These are phyloP conservation scores for Aspergillus nanangensis DNA, from an alignment of 495 filamentous ascomycete species.

Conservation along the genomic window DNA sequence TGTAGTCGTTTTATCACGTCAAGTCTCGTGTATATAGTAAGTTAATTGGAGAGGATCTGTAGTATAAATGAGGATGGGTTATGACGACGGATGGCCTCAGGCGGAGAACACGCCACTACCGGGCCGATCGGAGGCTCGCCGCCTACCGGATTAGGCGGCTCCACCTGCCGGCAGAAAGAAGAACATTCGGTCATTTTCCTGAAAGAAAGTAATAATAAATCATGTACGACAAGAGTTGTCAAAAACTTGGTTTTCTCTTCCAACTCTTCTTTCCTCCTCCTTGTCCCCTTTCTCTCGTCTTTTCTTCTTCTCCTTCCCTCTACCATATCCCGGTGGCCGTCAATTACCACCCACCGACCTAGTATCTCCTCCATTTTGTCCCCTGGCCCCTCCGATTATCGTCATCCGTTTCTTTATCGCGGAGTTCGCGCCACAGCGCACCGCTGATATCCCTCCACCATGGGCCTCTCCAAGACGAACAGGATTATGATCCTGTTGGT, in stretches of 20 bases:
- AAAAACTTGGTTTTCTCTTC: no score
- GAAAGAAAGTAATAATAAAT: no score
- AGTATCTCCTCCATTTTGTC: no score
- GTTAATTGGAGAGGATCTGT: no score
- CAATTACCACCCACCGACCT: no score
- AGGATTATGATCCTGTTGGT: conserved; percentile 89
- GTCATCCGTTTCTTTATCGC: conserved; percentile 6
- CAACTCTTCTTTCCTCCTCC: background rate
- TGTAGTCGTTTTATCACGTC: no score
- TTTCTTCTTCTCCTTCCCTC: background rate
- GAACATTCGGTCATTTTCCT: background rate
- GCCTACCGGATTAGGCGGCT: conserved; percentile 1
- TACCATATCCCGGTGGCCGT: background rate
- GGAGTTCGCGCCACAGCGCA: conserved; percentile 26
- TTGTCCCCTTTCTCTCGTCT: background rate
- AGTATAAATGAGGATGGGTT: no score
- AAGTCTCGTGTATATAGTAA: no score
- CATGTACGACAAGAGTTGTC: no score
- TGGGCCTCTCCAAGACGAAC: conserved; percentile 90
- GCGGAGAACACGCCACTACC: conserved; percentile 5
- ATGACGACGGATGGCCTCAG: no score
- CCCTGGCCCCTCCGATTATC: background rate
- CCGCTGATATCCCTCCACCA: conserved; percentile 29
- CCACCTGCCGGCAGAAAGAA: background rate
- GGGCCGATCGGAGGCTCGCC: conserved; percentile 2